These are phyloP conservation scores for Aureobasidium sp. DNA, from an alignment of 2,329 filamentous ascomycete species.

Conservation along the genomic window DNA sequence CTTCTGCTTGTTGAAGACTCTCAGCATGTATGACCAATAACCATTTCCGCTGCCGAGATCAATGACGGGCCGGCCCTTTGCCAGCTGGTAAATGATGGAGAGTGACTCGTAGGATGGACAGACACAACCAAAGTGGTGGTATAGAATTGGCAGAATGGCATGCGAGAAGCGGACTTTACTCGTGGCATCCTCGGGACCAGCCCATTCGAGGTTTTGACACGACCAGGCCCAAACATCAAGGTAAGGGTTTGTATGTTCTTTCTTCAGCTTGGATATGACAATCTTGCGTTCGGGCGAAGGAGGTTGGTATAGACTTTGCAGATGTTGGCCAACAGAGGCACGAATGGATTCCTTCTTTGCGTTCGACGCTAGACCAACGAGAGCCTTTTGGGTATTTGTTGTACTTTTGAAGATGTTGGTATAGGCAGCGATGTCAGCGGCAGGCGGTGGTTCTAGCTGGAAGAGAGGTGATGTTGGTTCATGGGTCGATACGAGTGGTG, in stretches of 20 bases:
- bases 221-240: slow-evolving; percentile 61
- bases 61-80: slow-evolving; percentile 46
- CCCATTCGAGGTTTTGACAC: slow-evolving; percentile 58
- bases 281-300: slow-evolving; percentile 33
- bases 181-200: slow-evolving; percentile 50
- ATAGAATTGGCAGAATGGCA: slow-evolving; percentile 63
- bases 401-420: slow-evolving; percentile 57
- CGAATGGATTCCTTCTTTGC: slow-evolving; percentile 59
- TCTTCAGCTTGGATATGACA: slow-evolving; percentile 36
- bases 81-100: slow-evolving; percentile 51
- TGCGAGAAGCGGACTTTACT: slow-evolving; percentile 51
- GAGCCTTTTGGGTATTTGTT: slow-evolving; percentile 53
- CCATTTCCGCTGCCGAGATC: slow-evolving; percentile 67
- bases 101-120: slow-evolving; percentile 62
- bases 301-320: slow-evolving; percentile 47
- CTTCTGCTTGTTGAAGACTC: slow-evolving; percentile 43
- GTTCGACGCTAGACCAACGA: slow-evolving; percentile 58
- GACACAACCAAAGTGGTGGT: slow-evolving; percentile 72
- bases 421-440: slow-evolving; percentile 58
- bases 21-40: slow-evolving; percentile 68
- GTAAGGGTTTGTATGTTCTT: slow-evolving; percentile 55
- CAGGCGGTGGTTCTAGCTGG: slow-evolving; percentile 41
- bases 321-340: slow-evolving; percentile 47
- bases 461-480: not conserved
- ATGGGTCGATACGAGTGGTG: not conserved